Percentiles rank a stretch among this genome's conserved stretches.
phyloP scores from a whole-genome alignment of 176 grass and related monocot species.

The Sorghum bicolor region DNA sequence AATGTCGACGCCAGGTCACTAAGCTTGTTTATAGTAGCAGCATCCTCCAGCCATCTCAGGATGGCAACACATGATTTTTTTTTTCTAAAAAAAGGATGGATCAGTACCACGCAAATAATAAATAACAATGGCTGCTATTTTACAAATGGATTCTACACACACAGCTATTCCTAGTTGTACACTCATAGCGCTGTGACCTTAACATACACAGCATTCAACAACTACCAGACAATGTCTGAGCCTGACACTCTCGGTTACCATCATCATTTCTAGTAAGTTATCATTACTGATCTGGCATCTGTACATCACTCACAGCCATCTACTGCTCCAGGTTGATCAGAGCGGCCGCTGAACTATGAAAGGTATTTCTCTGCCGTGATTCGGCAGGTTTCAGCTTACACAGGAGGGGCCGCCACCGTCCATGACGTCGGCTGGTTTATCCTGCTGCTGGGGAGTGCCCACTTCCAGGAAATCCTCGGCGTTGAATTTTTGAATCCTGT shows the following conservation, averaged over 20 bases:
- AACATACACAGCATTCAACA: slow-evolving; percentile 20
- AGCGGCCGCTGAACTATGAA: background rate
- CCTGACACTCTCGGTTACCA: background rate
- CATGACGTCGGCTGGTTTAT: slow-evolving; percentile 20
- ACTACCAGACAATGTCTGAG: slow-evolving; percentile 13
- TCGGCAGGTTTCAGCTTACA: slow-evolving; percentile 26
- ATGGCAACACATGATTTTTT: background rate
- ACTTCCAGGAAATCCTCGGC: slow-evolving; percentile 54
- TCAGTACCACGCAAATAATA: background rate
- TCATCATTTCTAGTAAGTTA: background rate
- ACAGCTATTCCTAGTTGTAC: background rate
- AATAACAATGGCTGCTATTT: slow-evolving; percentile 1
- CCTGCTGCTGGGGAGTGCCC: slow-evolving; percentile 42
- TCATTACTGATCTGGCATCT: slow-evolving; percentile 14
- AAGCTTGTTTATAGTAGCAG: background rate
- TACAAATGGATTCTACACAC: slow-evolving; percentile 23
- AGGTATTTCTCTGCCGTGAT: background rate
- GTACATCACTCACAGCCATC: slow-evolving; percentile 39
- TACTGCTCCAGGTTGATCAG: background rate
- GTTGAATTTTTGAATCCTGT: slow-evolving; percentile 40
- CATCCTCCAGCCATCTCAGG: background rate
- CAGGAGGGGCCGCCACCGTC: slow-evolving; percentile 23
- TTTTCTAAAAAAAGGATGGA: too few relatives aligned
- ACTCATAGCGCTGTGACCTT: background rate
- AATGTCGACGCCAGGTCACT: background rate